Base-by-base conservation (phyloP, 805 yeast genomes). In the Saccharomycopsis capsularis region DNA sequence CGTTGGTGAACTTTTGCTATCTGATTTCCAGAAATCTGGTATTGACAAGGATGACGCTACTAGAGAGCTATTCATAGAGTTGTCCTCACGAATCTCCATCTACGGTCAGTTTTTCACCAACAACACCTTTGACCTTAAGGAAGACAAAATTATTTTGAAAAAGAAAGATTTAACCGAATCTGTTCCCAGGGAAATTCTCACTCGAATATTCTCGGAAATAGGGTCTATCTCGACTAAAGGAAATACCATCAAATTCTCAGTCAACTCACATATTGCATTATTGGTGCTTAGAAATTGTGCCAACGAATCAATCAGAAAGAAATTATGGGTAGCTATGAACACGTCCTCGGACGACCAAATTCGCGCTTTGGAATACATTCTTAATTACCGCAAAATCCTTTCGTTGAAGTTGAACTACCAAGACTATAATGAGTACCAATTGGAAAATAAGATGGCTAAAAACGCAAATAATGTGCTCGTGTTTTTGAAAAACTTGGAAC, bases 21-120 rank as follows among this genome's bases (percentile, higher is more conserved):
- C 84, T 40, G 99, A 93, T 64, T 93, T 93, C 60, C 85, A 85
- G 56, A 81, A 88, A 56, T 86, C 96, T 0, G 99, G 98, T 0
- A 85, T 90, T 29, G 82, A 82, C 59, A 81, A 89, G 82, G 81
- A 78, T 55, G 77, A 72, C 21, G 66, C 70, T 22, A 75, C 83
- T 1, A 71, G 91, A 51, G 71, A 76, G 13, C 74, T 78, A 53
- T 93, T 91, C 62, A 87, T 93, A 29, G 74, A 76, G 19, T 65
- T 88, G 36, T 85, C 95, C 1, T 93, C 85, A 54, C 77, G 81
- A 52, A 88, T 93, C 21, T 84, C 96, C 1, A 65, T 83, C 5
- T 67, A 80, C 18, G 97, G 97, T 0, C 91, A 93, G 53, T 78
- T 80, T 23, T 90, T 89, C 63, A 70, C 74, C 54, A 75, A 74